phyloP scores from a whole-genome alignment of 2,329 filamentous ascomycete species.

The Harringtonia lauricola region DNA sequence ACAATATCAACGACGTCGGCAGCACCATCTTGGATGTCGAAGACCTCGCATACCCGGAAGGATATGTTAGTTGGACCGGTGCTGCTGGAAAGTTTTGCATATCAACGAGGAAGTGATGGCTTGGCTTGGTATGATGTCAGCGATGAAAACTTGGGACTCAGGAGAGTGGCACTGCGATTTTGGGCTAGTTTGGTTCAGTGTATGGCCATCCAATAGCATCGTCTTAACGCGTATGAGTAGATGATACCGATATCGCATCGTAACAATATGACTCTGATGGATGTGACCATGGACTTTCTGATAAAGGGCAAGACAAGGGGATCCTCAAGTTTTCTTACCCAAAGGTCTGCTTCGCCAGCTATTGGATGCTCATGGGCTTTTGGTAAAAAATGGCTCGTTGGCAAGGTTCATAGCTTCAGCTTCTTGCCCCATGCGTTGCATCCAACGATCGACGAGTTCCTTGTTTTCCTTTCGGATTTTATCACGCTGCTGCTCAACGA shows the following conservation, averaged over 20 bases:
- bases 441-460: conserved; percentile 83
- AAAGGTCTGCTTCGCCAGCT: not conserved
- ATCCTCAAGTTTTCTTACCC: not conserved
- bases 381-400: conserved; percentile 33
- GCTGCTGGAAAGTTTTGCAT: conserved; percentile 79
- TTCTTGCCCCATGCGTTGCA: conserved; percentile 76
- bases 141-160: too few relatives aligned
- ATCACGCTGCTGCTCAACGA: conserved; percentile 66
- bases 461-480: conserved; percentile 74
- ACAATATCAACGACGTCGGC: conserved; percentile 69
- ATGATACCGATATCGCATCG: too few relatives aligned
- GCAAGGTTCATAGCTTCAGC: conserved; percentile 75
- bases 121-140: too few relatives aligned
- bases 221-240: too few relatives aligned
- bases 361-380: conserved; percentile 1
- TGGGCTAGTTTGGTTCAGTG: too few relatives aligned
- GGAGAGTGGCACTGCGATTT: too few relatives aligned
- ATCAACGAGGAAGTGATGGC: conserved; percentile 53
- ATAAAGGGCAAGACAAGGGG: not conserved
- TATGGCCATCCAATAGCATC: too few relatives aligned
- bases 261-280: too few relatives aligned
- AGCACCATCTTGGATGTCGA: conserved; percentile 72
- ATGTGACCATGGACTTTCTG: too few relatives aligned
- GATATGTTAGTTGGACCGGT: conserved; percentile 87
- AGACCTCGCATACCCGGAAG: conserved; percentile 47